Evolutionary conservation across 768 basidiomycete species (phyloP).

Genomic region (Rhodotorula graminis): DNA sequence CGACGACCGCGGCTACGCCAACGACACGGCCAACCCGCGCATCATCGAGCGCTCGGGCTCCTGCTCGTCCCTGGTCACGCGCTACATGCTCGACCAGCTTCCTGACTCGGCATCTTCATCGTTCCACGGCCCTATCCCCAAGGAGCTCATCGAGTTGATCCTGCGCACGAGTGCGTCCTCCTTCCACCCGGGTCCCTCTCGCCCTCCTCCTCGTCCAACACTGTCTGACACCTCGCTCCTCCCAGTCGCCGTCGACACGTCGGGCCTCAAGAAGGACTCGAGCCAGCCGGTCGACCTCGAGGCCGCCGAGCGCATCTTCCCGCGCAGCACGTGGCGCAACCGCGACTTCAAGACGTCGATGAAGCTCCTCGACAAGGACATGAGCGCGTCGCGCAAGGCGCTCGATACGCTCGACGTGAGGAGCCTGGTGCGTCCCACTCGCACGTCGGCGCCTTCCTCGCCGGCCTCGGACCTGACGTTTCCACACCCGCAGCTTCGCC

Average conservation of each 20-base stretch:
- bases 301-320: conserved; percentile 8
- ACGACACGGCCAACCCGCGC: conserved; percentile 27
- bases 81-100: conserved; percentile 19
- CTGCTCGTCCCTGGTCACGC: conserved; percentile 28
- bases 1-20: conserved; percentile 21
- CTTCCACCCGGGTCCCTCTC: neutral
- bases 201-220: neutral
- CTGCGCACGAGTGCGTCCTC: conserved; percentile 19
- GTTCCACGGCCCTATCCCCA: conserved; percentile 14
- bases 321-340: conserved; percentile 6
- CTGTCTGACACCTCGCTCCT: too few species aligned
- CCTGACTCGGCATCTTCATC: neutral
- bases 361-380: conserved; percentile 22
- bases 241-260: conserved; percentile 29
- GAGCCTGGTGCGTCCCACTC: neutral
- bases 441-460: too few species aligned
- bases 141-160: conserved; percentile 32
- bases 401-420: conserved; percentile 26
- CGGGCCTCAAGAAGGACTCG: conserved; percentile 13
- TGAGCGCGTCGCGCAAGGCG: conserved; percentile 18
- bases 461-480: too few species aligned
- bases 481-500: conserved; percentile 3
- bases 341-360: conserved; percentile 21
- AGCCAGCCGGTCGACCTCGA: conserved; percentile 11
- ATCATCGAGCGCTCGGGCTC: conserved; percentile 22